Evolutionary conservation across 2,329 filamentous ascomycete species (phyloP), one percentile per base, ranked within the genome.

Genomic region (Orbilia javanica): DNA sequence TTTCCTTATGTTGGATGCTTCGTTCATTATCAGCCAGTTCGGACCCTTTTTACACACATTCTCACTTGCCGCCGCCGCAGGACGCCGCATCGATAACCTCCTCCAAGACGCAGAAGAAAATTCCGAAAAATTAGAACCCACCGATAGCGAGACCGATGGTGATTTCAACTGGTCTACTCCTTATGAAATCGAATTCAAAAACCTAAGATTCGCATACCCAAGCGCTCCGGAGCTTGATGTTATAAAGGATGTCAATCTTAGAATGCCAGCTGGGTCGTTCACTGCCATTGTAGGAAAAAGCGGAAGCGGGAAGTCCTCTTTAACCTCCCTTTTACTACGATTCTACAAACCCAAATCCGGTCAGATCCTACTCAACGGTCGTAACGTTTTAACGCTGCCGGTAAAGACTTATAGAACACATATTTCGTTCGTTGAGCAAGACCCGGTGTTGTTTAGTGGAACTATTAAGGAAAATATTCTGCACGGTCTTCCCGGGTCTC

Each of bases 371-470:
- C 81, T 89, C 2, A 87, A 87, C 81, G 87, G 86, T 1, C 84
- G 82, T n/a, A 83, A 87, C 80, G 82, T 89, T 31, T 85, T 84
- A 1, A 82, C 85, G 0, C 80, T 89, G 57, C 88, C 89, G 53
- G 85, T 89, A 27, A 79, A 81, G 68, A 79, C 69, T 67, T 89
- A 88, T 83, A 85, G 88, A 39, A 84, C 84, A 3, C 83, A 86
- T 31, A 90, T 92, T 68, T 89, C 89, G 0, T 85, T 92, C 6
- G 90, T 92, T 4, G 88, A 90, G 72, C 90, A 92, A 81, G 90
- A 92, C 71, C 89, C 90, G 0, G 90, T 90, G 68, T 84, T 92
- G 0, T 92, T 92, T 83, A 90, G 90, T 80, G 87, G 89, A 25
- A 89, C 89, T 2, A 85, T 88, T 36, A 83, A 87, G 27, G 86